phyloP scores from a whole-genome alignment of 2,329 filamentous ascomycete species.

The Cercospora nicotianae region DNA sequence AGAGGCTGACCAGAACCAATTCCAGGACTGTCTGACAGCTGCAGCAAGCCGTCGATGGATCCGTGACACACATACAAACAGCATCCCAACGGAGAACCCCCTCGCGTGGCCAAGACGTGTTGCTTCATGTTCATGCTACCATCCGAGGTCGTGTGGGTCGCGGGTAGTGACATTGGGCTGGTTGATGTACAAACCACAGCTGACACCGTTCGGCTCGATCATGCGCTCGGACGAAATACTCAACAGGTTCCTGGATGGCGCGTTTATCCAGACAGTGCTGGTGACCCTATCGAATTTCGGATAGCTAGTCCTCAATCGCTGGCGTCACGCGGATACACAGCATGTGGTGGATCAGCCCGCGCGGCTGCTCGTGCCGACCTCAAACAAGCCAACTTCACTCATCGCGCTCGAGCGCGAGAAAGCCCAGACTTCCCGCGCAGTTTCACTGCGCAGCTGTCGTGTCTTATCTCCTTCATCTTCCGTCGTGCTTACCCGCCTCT shows the following conservation, averaged over 20 bases:
- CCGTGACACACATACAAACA: conserved; percentile 22
- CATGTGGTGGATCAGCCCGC: conserved; percentile 4
- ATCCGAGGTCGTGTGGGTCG: conserved; percentile 15
- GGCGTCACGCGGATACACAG: conserved; percentile 14
- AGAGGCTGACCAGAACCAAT: conserved; percentile 5
- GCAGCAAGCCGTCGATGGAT: conserved; percentile 23
- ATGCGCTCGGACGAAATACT: neutral
- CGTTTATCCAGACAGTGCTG: neutral
- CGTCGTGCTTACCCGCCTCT: conserved; percentile 15
- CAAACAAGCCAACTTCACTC: conserved; percentile 15
- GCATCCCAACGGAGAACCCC: conserved; percentile 14
- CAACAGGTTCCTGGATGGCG: neutral
- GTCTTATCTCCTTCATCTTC: conserved; percentile 11
- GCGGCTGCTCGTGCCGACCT: conserved; percentile 15
- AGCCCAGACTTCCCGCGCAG: conserved; percentile 10
- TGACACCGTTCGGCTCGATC: conserved; percentile 6
- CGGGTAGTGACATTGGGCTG: conserved; percentile 21
- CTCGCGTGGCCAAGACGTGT: conserved; percentile 21
- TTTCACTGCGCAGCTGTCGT: conserved; percentile 17
- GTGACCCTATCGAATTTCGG: neutral
- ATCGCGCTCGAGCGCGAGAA: conserved; percentile 17
- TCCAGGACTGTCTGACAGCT: conserved; percentile 23
- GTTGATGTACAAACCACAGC: conserved; percentile 9
- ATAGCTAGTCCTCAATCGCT: conserved; percentile 1
- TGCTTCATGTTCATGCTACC: conserved; percentile 22